Percentiles rank a stretch among this genome's conserved stretches.
Conservation (phyloP, 139 green algal species). For the Tetratostichococcus sp. region DNA sequence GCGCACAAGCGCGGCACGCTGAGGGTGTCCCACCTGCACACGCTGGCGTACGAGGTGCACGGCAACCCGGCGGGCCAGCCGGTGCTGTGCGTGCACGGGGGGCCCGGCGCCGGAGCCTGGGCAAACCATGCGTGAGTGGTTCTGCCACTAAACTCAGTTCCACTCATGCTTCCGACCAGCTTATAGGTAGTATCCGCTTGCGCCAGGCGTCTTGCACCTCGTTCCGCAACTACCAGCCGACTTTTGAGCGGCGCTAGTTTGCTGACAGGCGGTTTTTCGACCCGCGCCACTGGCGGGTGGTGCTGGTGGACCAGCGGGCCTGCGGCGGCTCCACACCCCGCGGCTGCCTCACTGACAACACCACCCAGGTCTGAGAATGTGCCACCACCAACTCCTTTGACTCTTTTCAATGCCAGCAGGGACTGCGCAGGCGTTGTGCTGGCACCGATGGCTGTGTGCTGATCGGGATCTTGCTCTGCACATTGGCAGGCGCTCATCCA, state of each 20-base stretch:
- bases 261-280: constrained; percentile 66
- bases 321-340: constrained; percentile 50
- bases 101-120: constrained; percentile 59
- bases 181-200: too few species aligned
- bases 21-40: constrained; percentile 33
- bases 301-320: constrained; percentile 69
- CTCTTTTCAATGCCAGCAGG: too few species aligned
- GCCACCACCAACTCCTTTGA: too few species aligned
- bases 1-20: constrained; percentile 16
- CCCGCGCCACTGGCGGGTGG: constrained; percentile 43
- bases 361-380: constrained; percentile 22
- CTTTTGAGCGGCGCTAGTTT: too few species aligned
- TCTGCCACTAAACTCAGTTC: too few species aligned
- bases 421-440: too few species aligned
- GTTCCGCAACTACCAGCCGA: too few species aligned
- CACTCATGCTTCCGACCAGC: too few species aligned
- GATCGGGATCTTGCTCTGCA: too few species aligned
- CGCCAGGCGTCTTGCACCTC: too few species aligned
- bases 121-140: constrained; percentile 47
- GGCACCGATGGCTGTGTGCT: too few species aligned
- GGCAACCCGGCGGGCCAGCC: constrained; percentile 38
- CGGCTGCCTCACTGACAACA: constrained; percentile 55
- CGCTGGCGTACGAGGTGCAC: constrained; percentile 44
- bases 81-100: constrained; percentile 60
- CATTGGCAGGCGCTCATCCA: constrained; percentile 38